phyloP scores from a whole-genome alignment of 169 alveolate species.

The Plasmodium falciparum region DNA sequence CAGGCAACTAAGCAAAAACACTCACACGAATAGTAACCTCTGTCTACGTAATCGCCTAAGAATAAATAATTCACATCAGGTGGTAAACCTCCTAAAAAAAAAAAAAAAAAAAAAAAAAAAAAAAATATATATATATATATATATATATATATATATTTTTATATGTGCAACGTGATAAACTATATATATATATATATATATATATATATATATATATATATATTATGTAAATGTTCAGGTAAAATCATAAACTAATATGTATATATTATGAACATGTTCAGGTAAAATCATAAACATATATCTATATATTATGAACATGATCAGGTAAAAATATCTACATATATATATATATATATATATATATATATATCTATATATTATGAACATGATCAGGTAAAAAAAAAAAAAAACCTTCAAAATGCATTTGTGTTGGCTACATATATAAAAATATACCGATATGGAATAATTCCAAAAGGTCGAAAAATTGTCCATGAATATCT shows the following conservation, averaged over 20 bases:
- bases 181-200: slow-evolving; percentile 13
- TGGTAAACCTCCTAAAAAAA: slow-evolving; percentile 85
- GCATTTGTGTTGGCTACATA: slow-evolving; percentile 13
- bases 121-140: slow-evolving; percentile 16
- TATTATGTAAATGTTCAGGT: too few relatives aligned
- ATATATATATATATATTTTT: background rate
- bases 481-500: slow-evolving; percentile 98
- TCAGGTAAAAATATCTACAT: background rate
- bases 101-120: too few relatives aligned
- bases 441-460: slow-evolving; percentile 91
- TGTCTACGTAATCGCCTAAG: slow-evolving; percentile 98
- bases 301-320: too few relatives aligned
- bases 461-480: slow-evolving; percentile 96
- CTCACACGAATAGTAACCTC: slow-evolving; percentile 97
- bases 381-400: too few relatives aligned
- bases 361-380: too few relatives aligned
- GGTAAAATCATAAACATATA: too few relatives aligned
- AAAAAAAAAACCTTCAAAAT: background rate
- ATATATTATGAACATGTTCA: too few relatives aligned
- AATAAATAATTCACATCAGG: slow-evolving; percentile 98
- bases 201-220: background rate
- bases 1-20: slow-evolving; percentile 93
- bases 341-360: too few relatives aligned
- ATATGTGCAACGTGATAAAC: background rate
- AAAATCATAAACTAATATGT: too few relatives aligned